phyloP scores from a whole-genome alignment of 129 eudicot genomes.

The Helianthus tuberosus region DNA sequence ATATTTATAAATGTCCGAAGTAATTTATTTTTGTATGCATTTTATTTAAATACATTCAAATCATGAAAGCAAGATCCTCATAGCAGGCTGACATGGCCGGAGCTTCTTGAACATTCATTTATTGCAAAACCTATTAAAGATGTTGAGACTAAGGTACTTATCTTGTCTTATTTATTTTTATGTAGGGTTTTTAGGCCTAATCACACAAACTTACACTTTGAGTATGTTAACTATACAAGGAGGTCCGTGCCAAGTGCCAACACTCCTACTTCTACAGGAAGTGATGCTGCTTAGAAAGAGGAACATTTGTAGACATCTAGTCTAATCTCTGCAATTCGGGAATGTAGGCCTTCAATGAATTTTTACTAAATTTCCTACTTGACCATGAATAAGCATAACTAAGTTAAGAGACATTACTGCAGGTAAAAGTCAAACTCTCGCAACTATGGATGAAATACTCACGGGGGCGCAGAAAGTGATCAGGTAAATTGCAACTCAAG shows the following conservation, averaged over 20 bases:
- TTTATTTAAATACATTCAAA: not conserved
- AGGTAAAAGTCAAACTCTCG: constrained; percentile 52
- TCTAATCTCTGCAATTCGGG: too few species aligned
- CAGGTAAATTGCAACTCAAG: constrained; percentile 44
- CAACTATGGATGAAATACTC: constrained; percentile 46
- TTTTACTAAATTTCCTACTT: not conserved
- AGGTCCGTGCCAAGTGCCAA: not conserved
- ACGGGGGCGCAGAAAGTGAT: constrained; percentile 55
- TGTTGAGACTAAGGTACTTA: constrained; percentile 57
- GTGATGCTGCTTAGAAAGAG: too few species aligned
- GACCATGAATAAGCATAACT: constrained; percentile 28
- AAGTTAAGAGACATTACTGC: constrained; percentile 24
- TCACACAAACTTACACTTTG: constrained; percentile 27
- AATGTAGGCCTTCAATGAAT: too few species aligned
- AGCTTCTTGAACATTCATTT: constrained; percentile 94
- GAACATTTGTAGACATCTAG: too few species aligned
- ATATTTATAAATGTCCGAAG: constrained; percentile 3
- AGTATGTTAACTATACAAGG: constrained; percentile 46
- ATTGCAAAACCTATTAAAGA: constrained; percentile 66
- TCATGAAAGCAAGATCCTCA: constrained; percentile 72
- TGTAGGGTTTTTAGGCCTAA: not conserved
- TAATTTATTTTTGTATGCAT: not conserved
- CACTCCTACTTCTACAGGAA: too few species aligned
- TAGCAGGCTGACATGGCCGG: constrained; percentile 91
- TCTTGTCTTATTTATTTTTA: not conserved